Evolutionary conservation across 306 rosid species (phyloP).

Genomic region (cucumber (Cucumis sativus)): Cucumber_9930_V3 NC_026661.2:14571001-14571500

Average conservation of each 20-base stretch:
- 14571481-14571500: conserved; percentile 50
- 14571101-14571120: conserved; percentile 84
- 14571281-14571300: conserved; percentile 75
- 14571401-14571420: neutral
- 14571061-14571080: conserved; percentile 25
- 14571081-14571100: conserved; percentile 39
- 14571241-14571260: conserved; percentile 47
- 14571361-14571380: neutral
- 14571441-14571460: conserved; percentile 26
- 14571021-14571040: conserved; percentile 47
- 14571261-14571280: conserved; percentile 52
- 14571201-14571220: conserved; percentile 41
- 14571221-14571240: conserved; percentile 38
- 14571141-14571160: conserved; percentile 80
- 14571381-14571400: neutral
- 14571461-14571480: conserved; percentile 68
- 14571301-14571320: conserved; percentile 78
- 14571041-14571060: conserved; percentile 27
- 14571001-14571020: conserved; percentile 55
- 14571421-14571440: neutral
- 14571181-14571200: conserved; percentile 77
- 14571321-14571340: conserved; percentile 66
- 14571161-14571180: conserved; percentile 83
- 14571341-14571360: conserved; percentile 58
- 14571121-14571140: conserved; percentile 74